These are phyloP conservation scores for Citrus sp. DNA, from an alignment of 345 rosid genomes.

Conservation along the genomic window DNA sequence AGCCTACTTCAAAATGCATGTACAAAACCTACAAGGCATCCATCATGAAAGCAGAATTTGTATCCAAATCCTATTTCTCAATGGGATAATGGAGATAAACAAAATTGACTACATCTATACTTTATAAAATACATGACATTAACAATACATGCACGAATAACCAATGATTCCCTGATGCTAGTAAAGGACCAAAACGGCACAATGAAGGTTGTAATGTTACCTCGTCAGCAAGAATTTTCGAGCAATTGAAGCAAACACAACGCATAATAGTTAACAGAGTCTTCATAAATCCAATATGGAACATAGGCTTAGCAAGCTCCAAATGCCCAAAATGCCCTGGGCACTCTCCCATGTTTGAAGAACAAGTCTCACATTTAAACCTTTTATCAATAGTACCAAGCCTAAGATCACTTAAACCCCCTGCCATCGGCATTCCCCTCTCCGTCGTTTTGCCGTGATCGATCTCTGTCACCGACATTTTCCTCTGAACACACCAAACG, in stretches of 20 bases:
- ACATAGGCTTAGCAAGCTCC: constrained; percentile 98
- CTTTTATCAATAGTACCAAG: constrained; percentile 89
- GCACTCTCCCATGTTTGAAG: constrained; percentile 91
- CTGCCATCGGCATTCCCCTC: constrained; percentile 79
- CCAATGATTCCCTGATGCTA: no score
- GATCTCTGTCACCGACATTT: constrained; percentile 84
- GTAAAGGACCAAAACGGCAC: no score
- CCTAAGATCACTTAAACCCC: constrained; percentile 75
- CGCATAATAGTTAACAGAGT: constrained; percentile 87
- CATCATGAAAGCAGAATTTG: no score
- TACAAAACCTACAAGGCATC: no score
- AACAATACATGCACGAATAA: no score
- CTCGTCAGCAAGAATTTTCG: no score
- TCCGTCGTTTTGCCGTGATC: constrained; percentile 88
- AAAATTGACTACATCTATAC: no score
- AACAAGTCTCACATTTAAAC: constrained; percentile 84
- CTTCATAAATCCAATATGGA: constrained; percentile 84
- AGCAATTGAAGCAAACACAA: background rate
- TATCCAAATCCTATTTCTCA: no score
- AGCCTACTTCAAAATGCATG: no score
- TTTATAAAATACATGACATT: no score
- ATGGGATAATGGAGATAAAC: no score
- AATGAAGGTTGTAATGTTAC: no score
- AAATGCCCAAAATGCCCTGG: constrained; percentile 95
- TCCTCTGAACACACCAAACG: constrained; percentile 55